Evolutionary conservation across 495 filamentous ascomycete species (phyloP).

Genomic region (Trichocladium uniseriatum): DNA sequence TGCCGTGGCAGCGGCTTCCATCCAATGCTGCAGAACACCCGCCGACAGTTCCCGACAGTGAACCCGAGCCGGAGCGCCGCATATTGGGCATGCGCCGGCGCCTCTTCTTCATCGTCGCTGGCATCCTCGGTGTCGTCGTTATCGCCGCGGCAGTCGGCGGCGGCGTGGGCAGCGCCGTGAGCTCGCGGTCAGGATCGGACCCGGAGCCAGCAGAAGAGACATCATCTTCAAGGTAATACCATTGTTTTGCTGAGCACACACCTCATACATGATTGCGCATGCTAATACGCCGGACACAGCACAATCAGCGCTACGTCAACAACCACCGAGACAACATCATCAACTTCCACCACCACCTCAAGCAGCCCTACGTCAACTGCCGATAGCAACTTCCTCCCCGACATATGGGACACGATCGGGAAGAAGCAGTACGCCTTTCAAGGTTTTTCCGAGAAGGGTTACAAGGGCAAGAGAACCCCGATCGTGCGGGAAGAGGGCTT

Average conservation of each 20-base stretch:
- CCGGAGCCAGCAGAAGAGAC: background rate
- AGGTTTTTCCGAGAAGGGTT: constrained; percentile 7
- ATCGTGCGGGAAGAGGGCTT: constrained; percentile 15
- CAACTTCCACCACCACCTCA: background rate
- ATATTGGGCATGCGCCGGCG: constrained; percentile 20
- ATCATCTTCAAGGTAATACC: too few species aligned
- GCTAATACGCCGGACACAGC: too few species aligned
- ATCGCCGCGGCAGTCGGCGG: constrained; percentile 21
- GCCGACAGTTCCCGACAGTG: background rate
- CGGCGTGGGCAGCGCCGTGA: constrained; percentile 17
- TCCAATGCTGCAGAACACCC: background rate
- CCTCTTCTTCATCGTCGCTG: constrained; percentile 17
- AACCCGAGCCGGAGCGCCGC: background rate
- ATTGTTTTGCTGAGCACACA: too few species aligned
- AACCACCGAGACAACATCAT: background rate
- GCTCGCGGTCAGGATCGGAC: background rate
- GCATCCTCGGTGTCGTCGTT: constrained; percentile 12
- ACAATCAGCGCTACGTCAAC: too few species aligned
- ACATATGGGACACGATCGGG: constrained; percentile 11
- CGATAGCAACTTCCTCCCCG: constrained; percentile 10
- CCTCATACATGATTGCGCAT: background rate
- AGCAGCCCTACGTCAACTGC: background rate
- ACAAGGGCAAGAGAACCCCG: constrained; percentile 6
- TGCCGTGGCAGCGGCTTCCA: constrained; percentile 15
- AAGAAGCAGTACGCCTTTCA: constrained; percentile 16